Percentiles rank a stretch among this genome's conserved stretches.
phyloP scores from a whole-genome alignment of 2,329 filamentous ascomycete genomes.

The Dichotomopilus funicola region DNA sequence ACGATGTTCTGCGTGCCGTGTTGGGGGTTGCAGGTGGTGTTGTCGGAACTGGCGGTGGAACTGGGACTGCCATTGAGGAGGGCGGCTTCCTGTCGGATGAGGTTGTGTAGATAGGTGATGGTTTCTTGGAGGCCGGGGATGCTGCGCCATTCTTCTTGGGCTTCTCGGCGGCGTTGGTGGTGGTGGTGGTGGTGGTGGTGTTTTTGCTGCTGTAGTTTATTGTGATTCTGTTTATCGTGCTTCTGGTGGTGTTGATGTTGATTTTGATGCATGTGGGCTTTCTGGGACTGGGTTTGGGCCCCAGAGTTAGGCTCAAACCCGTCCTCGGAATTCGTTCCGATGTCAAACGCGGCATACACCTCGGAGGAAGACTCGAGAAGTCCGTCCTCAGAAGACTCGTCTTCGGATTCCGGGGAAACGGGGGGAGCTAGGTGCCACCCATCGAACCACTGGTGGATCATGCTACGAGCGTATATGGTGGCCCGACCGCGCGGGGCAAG shows the following conservation, averaged over 20 bases:
- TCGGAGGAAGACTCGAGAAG: no score
- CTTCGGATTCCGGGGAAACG: not conserved
- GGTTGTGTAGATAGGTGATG: slow-evolving; percentile 32
- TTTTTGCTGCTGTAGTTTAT: not conserved
- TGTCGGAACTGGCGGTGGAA: no score
- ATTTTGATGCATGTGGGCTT: no score
- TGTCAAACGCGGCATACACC: no score
- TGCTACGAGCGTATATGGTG: slow-evolving; percentile 32
- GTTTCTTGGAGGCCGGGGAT: slow-evolving; percentile 38
- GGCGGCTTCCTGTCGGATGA: slow-evolving; percentile 33
- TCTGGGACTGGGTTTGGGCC: no score
- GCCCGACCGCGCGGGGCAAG: slow-evolving; percentile 38
- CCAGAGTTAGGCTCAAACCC: no score
- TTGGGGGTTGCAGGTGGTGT: no score
- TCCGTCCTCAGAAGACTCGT: not conserved
- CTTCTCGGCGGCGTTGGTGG: not conserved
- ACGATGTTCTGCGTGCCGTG: slow-evolving; percentile 34
- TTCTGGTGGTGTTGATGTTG: no score
- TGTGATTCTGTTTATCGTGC: no score
- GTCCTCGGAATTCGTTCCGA: no score
- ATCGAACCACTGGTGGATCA: slow-evolving; percentile 44
- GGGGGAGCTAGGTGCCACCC: slow-evolving; percentile 7
- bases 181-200: not conserved
- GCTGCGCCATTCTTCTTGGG: slow-evolving; percentile 28
- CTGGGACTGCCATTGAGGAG: slow-evolving; percentile 17